These are phyloP conservation scores for Pseudoturritis turrita DNA, from an alignment of 345 rosid genomes.

Conservation along the genomic window DNA sequence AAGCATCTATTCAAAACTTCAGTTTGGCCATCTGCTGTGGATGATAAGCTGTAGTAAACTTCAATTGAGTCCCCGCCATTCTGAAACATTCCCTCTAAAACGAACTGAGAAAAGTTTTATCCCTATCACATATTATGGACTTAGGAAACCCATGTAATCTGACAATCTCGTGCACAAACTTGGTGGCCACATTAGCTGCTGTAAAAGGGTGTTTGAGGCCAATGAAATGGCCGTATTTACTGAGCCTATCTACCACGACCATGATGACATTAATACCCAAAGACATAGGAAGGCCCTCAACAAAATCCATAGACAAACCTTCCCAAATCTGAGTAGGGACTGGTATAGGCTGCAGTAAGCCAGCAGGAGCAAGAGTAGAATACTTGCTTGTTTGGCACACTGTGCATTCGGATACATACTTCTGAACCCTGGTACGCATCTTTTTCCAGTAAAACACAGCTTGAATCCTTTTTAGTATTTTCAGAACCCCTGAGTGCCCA, in stretches of 20 bases:
- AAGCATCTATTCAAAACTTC: neutral
- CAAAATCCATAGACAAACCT: neutral
- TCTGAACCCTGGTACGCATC: too few species aligned
- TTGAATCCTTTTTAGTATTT: too few species aligned
- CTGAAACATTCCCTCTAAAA: too few species aligned
- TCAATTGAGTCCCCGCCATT: neutral
- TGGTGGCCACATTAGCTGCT: neutral
- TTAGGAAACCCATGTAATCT: too few species aligned
- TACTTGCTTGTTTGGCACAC: neutral
- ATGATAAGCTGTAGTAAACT: neutral
- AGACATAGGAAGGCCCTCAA: neutral
- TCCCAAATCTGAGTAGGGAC: neutral
- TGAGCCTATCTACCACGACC: neutral
- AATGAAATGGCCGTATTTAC: neutral
- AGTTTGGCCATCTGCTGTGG: neutral
- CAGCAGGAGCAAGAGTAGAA: neutral
- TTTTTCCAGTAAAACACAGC: too few species aligned
- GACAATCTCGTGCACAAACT: neutral
- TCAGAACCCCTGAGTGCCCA: too few species aligned
- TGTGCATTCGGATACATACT: neutral
- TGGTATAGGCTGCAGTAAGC: neutral
- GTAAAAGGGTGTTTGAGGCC: neutral
- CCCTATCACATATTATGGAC: too few species aligned
- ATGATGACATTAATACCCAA: rapidly evolving
- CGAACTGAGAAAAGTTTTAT: too few species aligned